These are phyloP conservation scores for Barnettozyma sp. DNA, from an alignment of 805 yeast genomes.

Conservation along the genomic window DNA sequence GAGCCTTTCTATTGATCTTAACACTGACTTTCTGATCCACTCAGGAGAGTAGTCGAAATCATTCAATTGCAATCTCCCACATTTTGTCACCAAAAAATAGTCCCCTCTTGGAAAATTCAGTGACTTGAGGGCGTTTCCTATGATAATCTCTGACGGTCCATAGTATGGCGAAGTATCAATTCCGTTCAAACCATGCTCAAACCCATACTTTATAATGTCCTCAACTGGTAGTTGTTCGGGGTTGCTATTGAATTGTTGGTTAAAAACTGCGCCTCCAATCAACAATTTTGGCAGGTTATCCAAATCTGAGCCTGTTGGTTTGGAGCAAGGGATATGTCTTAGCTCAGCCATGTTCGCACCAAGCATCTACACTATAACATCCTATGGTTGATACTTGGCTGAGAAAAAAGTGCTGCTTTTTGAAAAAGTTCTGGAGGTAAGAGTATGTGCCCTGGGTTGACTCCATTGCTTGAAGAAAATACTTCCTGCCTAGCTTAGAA, in stretches of 20 bases:
- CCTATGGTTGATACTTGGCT: too few relatives aligned
- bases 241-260: conserved; percentile 66
- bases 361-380: too few relatives aligned
- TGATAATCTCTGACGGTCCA: conserved; percentile 74
- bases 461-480: too few relatives aligned
- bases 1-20: conserved; percentile 60
- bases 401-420: too few relatives aligned
- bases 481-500: too few relatives aligned
- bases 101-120: conserved; percentile 46
- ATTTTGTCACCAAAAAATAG: conserved; percentile 75
- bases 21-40: conserved; percentile 54
- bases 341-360: conserved; percentile 5
- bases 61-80: conserved; percentile 64
- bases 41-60: conserved; percentile 69
- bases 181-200: conserved; percentile 63
- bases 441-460: too few relatives aligned
- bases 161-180: conserved; percentile 92
- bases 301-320: conserved; percentile 20
- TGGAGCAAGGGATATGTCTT: conserved; percentile 17
- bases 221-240: conserved; percentile 55
- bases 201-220: conserved; percentile 52
- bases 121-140: conserved; percentile 58
- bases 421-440: too few relatives aligned
- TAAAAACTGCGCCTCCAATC: conserved; percentile 87
- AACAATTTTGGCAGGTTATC: conserved; percentile 48